Evolutionary conservation across 345 rosid species (phyloP).

Genomic region (Laguncularia racemosa): DNA sequence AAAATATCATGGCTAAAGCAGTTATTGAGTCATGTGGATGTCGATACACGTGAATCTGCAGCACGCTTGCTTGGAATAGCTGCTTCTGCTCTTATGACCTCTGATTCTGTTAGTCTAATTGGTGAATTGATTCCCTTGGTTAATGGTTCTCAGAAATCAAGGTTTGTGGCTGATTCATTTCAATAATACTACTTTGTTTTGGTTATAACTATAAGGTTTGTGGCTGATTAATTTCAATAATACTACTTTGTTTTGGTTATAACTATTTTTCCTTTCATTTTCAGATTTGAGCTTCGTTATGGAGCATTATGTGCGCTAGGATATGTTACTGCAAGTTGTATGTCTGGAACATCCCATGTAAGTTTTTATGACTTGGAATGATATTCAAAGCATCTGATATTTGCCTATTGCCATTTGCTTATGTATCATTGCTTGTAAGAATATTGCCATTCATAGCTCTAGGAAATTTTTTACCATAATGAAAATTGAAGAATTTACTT

Average conservation of each 20-base stretch:
- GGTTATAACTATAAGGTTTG: constrained; percentile 36
- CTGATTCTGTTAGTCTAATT: constrained; percentile 48
- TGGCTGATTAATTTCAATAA: background rate
- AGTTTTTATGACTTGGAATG: background rate
- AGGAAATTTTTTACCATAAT: no score
- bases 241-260: background rate
- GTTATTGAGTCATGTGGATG: constrained; percentile 65
- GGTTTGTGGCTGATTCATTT: constrained; percentile 33
- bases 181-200: background rate
- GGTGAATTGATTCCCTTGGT: constrained; percentile 48
- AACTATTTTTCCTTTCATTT: background rate
- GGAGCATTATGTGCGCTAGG: constrained; percentile 80
- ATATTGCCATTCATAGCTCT: no score
- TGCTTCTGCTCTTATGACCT: constrained; percentile 61
- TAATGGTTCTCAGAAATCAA: constrained; percentile 40
- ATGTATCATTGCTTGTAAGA: no score
- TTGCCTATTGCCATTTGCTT: no score
- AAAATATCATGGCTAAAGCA: constrained; percentile 79
- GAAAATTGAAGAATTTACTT: no score
- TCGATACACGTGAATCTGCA: constrained; percentile 82
- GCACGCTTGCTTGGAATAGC: constrained; percentile 91
- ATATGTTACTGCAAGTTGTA: constrained; percentile 66
- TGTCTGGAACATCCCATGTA: constrained; percentile 50
- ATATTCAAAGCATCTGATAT: no score
- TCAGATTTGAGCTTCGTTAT: constrained; percentile 77